phyloP scores from a whole-genome alignment of 75 land plant genomes.

The Pinus albicaulis region DNA sequence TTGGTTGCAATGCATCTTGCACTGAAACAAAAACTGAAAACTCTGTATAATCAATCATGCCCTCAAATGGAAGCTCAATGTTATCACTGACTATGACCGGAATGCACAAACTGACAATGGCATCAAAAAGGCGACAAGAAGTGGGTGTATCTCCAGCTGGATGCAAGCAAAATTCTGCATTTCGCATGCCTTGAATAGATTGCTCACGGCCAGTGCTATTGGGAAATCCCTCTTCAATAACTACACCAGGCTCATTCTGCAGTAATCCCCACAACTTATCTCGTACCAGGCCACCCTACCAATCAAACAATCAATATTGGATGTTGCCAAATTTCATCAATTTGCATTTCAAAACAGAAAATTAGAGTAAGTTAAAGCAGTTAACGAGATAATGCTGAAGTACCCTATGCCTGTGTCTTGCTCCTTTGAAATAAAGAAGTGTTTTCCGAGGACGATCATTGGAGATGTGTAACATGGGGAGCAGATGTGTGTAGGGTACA shows the following conservation, averaged over 20 bases:
- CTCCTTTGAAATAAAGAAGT: slow-evolving; percentile 86
- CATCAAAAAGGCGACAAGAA: slow-evolving; percentile 90
- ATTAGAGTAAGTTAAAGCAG: neutral
- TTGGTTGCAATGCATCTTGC: slow-evolving; percentile 66
- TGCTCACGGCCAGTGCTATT: slow-evolving; percentile 84
- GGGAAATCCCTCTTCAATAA: slow-evolving; percentile 91
- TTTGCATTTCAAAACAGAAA: neutral
- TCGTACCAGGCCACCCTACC: slow-evolving; percentile 72
- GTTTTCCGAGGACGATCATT: slow-evolving; percentile 40
- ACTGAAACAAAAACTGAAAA: slow-evolving; percentile 79
- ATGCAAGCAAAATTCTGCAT: slow-evolving; percentile 80
- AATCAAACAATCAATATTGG: neutral
- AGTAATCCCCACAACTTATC: slow-evolving; percentile 82
- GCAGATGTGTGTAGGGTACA: slow-evolving; percentile 86
- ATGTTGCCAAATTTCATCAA: neutral
- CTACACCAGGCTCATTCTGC: slow-evolving; percentile 56
- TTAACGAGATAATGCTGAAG: slow-evolving; percentile 8
- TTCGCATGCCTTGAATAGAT: slow-evolving; percentile 77
- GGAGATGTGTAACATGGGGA: slow-evolving; percentile 57
- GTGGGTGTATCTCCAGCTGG: slow-evolving; percentile 97
- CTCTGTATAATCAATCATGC: slow-evolving; percentile 65
- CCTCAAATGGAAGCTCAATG: slow-evolving; percentile 95
- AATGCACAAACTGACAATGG: slow-evolving; percentile 82
- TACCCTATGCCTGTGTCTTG: slow-evolving; percentile 86
- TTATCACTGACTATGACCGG: slow-evolving; percentile 83